Percentiles rank a stretch among this genome's conserved stretches.
Conservation (phyloP, 2,329 filamentous ascomycete genomes). For the Penicillium italicum region DNA sequence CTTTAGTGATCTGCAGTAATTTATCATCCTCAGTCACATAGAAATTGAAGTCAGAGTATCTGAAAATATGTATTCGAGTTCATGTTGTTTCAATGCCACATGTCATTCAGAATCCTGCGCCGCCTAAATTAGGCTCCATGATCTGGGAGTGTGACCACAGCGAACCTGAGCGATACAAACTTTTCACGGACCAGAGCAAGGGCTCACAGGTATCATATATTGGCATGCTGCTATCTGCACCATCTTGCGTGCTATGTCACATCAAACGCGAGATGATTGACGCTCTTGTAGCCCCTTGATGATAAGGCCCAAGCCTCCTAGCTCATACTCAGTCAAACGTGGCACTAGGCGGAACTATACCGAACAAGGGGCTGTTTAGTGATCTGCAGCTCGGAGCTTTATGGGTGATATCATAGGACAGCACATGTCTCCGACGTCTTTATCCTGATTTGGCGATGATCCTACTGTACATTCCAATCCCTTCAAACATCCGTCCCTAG, state of each 20-base stretch:
- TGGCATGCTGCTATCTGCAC: neutral
- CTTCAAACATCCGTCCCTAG: constrained; percentile 15
- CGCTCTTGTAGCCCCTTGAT: neutral
- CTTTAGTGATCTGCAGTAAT: neutral
- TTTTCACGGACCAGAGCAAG: too few species aligned
- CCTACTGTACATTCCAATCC: constrained; percentile 20
- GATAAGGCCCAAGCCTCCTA: neutral
- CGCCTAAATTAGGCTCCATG: neutral
- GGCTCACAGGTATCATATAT: neutral
- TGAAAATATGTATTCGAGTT: too few species aligned
- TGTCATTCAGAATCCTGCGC: neutral
- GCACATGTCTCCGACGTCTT: constrained; percentile 1
- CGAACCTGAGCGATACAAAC: neutral
- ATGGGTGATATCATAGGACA: constrained; percentile 5
- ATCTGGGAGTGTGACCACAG: neutral
- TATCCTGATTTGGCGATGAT: neutral
- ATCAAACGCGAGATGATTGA: neutral
- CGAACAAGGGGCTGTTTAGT: neutral
- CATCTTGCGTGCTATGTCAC: neutral
- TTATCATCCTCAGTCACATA: neutral
- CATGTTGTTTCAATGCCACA: neutral
- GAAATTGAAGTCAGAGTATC: neutral
- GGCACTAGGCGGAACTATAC: neutral
- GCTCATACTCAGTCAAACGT: neutral
- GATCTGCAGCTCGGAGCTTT: constrained; percentile 2